Evolutionary conservation across 1,284 basidiomycete genomes (phyloP), one percentile per base, ranked within the genome.

Genomic region (Puccinia horiana): DNA sequence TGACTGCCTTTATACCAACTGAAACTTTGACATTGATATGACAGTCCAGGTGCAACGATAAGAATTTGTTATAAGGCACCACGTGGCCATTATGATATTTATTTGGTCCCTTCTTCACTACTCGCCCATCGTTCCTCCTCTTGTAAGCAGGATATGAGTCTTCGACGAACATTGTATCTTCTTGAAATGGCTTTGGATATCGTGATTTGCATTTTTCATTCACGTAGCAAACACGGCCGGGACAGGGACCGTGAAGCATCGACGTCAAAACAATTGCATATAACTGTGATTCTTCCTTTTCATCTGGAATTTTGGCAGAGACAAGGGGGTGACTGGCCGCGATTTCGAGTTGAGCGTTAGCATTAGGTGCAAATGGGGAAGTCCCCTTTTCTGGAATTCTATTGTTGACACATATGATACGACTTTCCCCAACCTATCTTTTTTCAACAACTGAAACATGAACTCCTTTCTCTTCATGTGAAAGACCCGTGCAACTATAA

Each of bases 371-470:
- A 88, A 87, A 76, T 90, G 89, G 3, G 89, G 89, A 0, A 90
- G 86, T 0, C 89, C 89, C 0, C 88, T 85, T 82, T 90, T 90
- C 83, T 90, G 90, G 75, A 89, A 90, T 83, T 90, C 89, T 79
- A 90, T 89, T 0, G 87, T 88, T 78, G 88, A 88, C 0, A 90
- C 87, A 82, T 87, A 77, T 0, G 87, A 88, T 35, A 86, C 86
- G 3, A 84, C 65, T 0, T 77, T 26, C 0, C 88, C 88, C 84
- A 89, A 87, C 35, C 84, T 83, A 5, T 86, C 85, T 14, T 87
- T 72, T 78, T 87, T 0, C 5, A 9, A 1, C 9, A 47, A 8
- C 16, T 47, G 44, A 16, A 8, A 16, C 1, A 67, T 2, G 3
- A 67, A 14, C 4, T n/a, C n/a, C n/a, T n/a, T n/a, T n/a, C n/a